These are phyloP conservation scores for Hypoxylon fuscum DNA, from an alignment of 495 filamentous ascomycete species.

Conservation along the genomic window DNA sequence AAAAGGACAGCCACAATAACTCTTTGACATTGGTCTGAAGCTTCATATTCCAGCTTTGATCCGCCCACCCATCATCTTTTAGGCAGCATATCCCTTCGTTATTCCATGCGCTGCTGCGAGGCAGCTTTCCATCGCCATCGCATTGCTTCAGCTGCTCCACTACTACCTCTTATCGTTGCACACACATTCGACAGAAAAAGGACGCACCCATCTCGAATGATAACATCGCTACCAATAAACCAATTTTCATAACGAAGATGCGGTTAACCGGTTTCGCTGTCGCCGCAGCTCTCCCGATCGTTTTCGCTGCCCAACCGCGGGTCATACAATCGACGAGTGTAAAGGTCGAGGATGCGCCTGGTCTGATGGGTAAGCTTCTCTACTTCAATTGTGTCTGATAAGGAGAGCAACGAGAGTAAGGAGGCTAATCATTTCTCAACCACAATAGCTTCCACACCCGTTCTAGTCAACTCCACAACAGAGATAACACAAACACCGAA, in stretches of 20 bases:
- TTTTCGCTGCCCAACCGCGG: constrained; percentile 23
- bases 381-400: neutral
- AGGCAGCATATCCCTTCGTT: neutral
- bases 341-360: constrained; percentile 29
- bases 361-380: constrained; percentile 22
- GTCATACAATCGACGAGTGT: constrained; percentile 24
- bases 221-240: constrained; percentile 1
- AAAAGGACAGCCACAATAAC: neutral
- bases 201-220: constrained; percentile 15
- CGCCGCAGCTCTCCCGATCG: constrained; percentile 10
- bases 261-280: constrained; percentile 15
- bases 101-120: constrained; percentile 29
- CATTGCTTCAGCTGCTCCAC: constrained; percentile 4
- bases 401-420: neutral
- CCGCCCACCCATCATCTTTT: neutral
- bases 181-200: neutral
- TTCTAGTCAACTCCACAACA: constrained; percentile 35
- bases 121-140: constrained; percentile 19
- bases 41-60: constrained; percentile 1
- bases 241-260: constrained; percentile 16
- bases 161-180: constrained; percentile 8
- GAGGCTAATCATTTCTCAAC: constrained; percentile 8
- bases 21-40: neutral
- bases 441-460: constrained; percentile 20
- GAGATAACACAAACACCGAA: constrained; percentile 24